phyloP scores from a whole-genome alignment of 441 rosid species.

The Populus trichocarpa region DNA sequence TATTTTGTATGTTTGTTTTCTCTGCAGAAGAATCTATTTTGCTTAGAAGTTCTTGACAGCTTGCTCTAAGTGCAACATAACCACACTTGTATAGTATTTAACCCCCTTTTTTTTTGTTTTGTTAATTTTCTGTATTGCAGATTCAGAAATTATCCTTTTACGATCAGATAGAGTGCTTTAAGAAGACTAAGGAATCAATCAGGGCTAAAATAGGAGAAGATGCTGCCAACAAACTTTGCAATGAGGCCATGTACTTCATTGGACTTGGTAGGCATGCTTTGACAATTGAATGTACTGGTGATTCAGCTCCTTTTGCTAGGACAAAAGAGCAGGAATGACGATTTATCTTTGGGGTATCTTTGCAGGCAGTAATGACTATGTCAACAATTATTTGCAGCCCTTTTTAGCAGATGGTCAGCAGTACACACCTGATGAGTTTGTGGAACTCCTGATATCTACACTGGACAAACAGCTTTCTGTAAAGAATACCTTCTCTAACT shows the following conservation, averaged over 20 bases:
- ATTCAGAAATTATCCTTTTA: slow-evolving; percentile 71
- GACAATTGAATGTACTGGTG: background rate
- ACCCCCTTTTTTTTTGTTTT: background rate
- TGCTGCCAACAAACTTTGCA: slow-evolving; percentile 65
- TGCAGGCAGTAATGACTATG: slow-evolving; percentile 95
- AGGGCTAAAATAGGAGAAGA: slow-evolving; percentile 53
- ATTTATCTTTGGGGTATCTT: background rate
- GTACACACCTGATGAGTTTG: slow-evolving; percentile 76
- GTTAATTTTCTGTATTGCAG: slow-evolving; percentile 30
- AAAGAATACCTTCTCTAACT: background rate
- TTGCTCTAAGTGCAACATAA: background rate
- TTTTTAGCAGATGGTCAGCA: slow-evolving; percentile 80
- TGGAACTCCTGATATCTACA: slow-evolving; percentile 55
- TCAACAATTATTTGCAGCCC: slow-evolving; percentile 91
- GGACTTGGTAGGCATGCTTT: slow-evolving; percentile 52
- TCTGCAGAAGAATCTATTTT: background rate
- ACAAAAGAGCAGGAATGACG: background rate
- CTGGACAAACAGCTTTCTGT: slow-evolving; percentile 60
- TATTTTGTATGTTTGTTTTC: slow-evolving; percentile 53
- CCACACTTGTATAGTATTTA: slow-evolving; percentile 27
- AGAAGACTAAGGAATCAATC: slow-evolving; percentile 48
- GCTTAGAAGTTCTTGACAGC: background rate
- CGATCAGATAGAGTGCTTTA: slow-evolving; percentile 76
- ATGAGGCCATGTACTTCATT: slow-evolving; percentile 63
- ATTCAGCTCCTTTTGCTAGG: background rate